Evolutionary conservation across 352 stramenopile species (phyloP).

Genomic region (Globisporangium alternatum): DNA sequence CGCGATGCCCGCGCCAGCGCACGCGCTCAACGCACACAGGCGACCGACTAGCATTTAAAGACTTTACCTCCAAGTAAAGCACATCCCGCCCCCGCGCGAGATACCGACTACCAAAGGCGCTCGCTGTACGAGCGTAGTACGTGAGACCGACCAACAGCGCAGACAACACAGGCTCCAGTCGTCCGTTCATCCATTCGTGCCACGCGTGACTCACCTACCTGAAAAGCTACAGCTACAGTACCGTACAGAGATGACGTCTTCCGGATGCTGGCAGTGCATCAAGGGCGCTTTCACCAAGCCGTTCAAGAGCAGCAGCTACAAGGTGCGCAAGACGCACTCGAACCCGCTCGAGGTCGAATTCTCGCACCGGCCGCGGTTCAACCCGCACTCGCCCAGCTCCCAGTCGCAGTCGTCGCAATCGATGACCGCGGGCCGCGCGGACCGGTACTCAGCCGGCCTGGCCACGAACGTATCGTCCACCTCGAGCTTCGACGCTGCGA

Average conservation of each 20-base stretch:
- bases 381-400: slow-evolving; percentile 17
- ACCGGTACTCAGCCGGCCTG: slow-evolving; percentile 16
- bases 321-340: slow-evolving; percentile 23
- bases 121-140: not conserved
- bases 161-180: not conserved
- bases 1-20: not conserved
- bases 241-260: not conserved
- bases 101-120: not conserved
- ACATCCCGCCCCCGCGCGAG: not conserved
- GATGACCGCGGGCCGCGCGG: slow-evolving; percentile 4
- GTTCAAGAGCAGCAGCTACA: slow-evolving; percentile 22
- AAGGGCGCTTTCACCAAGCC: slow-evolving; percentile 14
- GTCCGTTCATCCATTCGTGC: not conserved
- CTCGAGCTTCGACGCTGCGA: slow-evolving; percentile 18
- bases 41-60: slow-evolving; percentile 1
- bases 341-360: slow-evolving; percentile 20
- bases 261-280: slow-evolving; percentile 14
- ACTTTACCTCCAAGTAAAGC: slow-evolving; percentile 2
- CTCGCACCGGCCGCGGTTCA: slow-evolving; percentile 18
- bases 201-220: slow-evolving; percentile 3
- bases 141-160: not conserved
- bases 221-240: not conserved
- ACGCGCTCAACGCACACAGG: not conserved
- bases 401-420: slow-evolving; percentile 16
- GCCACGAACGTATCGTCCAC: slow-evolving; percentile 19